phyloP scores from a whole-genome alignment of 257 asterid genomes.

The Gentiana dahurica region DNA sequence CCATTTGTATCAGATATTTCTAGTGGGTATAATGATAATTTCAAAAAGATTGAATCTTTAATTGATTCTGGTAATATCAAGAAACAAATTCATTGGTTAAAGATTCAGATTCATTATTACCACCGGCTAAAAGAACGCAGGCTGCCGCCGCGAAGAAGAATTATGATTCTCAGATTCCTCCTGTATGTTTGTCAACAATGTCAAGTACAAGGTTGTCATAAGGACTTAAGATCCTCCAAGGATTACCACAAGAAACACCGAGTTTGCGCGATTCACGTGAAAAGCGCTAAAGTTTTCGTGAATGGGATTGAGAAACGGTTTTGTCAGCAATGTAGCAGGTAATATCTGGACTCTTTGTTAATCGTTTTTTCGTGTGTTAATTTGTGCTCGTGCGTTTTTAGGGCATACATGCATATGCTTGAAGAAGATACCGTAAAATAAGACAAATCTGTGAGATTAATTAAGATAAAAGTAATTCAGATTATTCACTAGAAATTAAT shows the following conservation, averaged over 20 bases:
- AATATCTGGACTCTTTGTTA: no score
- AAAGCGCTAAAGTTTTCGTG: constrained; percentile 51
- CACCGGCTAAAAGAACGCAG: constrained; percentile 27
- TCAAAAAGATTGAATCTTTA: no score
- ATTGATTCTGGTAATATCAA: constrained; percentile 7
- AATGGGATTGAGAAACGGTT: constrained; percentile 57
- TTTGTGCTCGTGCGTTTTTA: no score
- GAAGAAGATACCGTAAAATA: no score
- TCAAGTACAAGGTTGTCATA: constrained; percentile 59
- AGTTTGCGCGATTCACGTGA: constrained; percentile 62
- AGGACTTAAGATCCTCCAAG: constrained; percentile 53
- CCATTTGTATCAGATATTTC: constrained; percentile 11
- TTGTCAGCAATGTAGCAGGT: constrained; percentile 52
- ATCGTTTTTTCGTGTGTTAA: no score
- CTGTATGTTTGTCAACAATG: constrained; percentile 31
- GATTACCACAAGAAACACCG: constrained; percentile 66
- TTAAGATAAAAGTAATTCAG: no score
- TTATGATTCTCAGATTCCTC: constrained; percentile 26
- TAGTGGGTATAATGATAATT: no score
- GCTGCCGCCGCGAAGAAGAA: constrained; percentile 4
- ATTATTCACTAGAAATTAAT: no score
- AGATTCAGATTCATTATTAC: constrained; percentile 5
- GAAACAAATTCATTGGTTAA: constrained; percentile 20
- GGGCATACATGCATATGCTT: no score
- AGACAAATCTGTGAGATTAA: no score